These are phyloP conservation scores for Hemileccinum rubropunctum DNA, from an alignment of 768 basidiomycete genomes.

Conservation along the genomic window DNA sequence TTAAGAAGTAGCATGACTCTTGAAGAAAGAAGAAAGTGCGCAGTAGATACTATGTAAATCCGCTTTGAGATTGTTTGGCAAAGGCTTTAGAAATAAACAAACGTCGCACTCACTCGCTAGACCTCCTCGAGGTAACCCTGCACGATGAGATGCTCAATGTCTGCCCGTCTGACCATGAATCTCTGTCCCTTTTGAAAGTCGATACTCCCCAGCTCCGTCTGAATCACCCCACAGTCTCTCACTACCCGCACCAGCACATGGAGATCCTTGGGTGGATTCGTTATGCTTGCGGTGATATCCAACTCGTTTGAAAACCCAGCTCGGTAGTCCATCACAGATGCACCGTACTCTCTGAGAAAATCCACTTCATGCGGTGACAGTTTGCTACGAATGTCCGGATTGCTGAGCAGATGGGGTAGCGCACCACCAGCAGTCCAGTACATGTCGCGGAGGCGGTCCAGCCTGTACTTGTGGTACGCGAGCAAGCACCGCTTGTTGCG, in stretches of 20 bases:
- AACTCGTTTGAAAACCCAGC: slow-evolving; percentile 82
- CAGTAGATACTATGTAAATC: not conserved
- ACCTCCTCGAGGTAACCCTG: slow-evolving; percentile 93
- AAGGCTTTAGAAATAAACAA: slow-evolving; percentile 22
- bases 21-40: not conserved
- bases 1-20: slow-evolving; percentile 12
- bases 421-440: slow-evolving; percentile 91
- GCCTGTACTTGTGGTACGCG: slow-evolving; percentile 86
- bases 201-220: slow-evolving; percentile 87
- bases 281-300: slow-evolving; percentile 83
- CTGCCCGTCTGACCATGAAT: slow-evolving; percentile 82
- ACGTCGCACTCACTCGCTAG: slow-evolving; percentile 23
- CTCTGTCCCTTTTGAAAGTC: slow-evolving; percentile 89
- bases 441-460: slow-evolving; percentile 79
- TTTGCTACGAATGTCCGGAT: slow-evolving; percentile 65
- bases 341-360: slow-evolving; percentile 79
- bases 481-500: slow-evolving; percentile 96
- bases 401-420: slow-evolving; percentile 74
- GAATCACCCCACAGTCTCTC: slow-evolving; percentile 86
- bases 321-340: slow-evolving; percentile 79
- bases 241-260: slow-evolving; percentile 86
- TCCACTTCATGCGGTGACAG: slow-evolving; percentile 82
- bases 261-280: slow-evolving; percentile 83
- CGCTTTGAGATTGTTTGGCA: slow-evolving; percentile 25
- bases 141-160: slow-evolving; percentile 92